Base-by-base conservation (phyloP, 2,329 filamentous ascomycete species). In the Lachnellula subtilissima region DNA sequence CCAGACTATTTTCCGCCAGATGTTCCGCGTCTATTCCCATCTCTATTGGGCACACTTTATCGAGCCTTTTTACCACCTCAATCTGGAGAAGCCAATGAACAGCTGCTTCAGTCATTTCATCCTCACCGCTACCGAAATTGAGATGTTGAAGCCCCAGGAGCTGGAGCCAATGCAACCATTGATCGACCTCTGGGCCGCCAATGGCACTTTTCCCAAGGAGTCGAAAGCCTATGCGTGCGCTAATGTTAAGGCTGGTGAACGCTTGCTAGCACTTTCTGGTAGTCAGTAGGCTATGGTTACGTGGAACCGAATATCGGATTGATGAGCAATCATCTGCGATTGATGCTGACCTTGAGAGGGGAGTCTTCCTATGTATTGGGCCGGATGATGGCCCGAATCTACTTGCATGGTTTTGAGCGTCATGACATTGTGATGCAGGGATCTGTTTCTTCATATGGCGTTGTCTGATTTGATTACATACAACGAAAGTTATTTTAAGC, bases 1-100 rank as follows among this genome's bases (percentile, higher is more conserved):
- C 78, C 91, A 95, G 77, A 87, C 87, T 63, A 94, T 97, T 68
- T 93, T 97, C 77, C 88, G 92, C 67, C 94, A 97, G 75, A 97
- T 99, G 88, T 97, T 99, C 80, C 89, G 94, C 57, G 93, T 97
- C 65, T 99, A 99, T 70, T 88, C 94, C 48, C 94, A 99, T 74
- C 85, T 99, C 59, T 99, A 99, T 78, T 97, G 96, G 82, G 90
- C 92, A 55, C 94, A 99, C 74, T 99, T 90, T 73, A 77, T 86
- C 58, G 88, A 91, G 64, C 88, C 88, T 5, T 91, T 91, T 73
- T 93, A 91, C 74, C 87, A 92, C 71, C 80, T 93, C 62, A 91
- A 89, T 75, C 76, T 88, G 9, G 86, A 88, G 72, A 88, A 91
- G 71, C 87, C 90, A 66, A 80, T 93, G 59, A 94, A 94, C 78